A percentile compares a stretch with the other conserved stretches of the same genome.
These are phyloP conservation scores for Globisporangium sylvaticum DNA, from an alignment of 352 stramenopile genomes.

Conservation along the genomic window DNA sequence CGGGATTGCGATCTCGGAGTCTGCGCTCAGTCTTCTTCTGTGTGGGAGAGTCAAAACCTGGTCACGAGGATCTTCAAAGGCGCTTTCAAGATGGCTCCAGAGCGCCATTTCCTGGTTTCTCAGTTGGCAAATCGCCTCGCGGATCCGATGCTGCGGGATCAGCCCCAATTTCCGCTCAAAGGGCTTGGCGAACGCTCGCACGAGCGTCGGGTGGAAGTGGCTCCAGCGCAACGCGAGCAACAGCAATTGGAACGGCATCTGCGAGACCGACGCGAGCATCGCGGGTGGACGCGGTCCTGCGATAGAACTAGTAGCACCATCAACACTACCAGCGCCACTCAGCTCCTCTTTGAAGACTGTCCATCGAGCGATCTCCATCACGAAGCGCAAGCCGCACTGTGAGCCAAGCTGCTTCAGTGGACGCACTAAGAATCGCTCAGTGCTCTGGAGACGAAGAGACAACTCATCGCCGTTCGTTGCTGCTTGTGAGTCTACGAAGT, in stretches of 20 bases:
- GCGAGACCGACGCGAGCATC: conserved; percentile 35
- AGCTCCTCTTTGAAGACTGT: conserved; percentile 5
- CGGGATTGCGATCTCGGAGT: neutral
- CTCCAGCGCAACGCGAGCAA: conserved; percentile 67
- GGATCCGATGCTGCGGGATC: conserved; percentile 40
- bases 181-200: conserved; percentile 30
- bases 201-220: conserved; percentile 55
- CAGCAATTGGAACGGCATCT: conserved; percentile 68
- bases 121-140: conserved; percentile 29
- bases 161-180: conserved; percentile 48
- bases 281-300: neutral
- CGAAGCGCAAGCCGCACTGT: conserved; percentile 55
- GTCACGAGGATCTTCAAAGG: neutral
- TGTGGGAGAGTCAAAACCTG: neutral
- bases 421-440: conserved; percentile 14
- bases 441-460: neutral
- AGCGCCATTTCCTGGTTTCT: conserved; percentile 21
- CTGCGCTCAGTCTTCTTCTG: neutral
- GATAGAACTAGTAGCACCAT: neutral
- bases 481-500: conserved; percentile 2
- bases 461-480: neutral
- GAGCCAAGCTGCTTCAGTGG: conserved; percentile 36
- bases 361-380: conserved; percentile 44
- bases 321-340: neutral
- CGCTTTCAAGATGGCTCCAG: conserved; percentile 27